Evolutionary conservation across 176 grass and related monocot species (phyloP).

Genomic region (Triticum dicoccoides): DNA sequence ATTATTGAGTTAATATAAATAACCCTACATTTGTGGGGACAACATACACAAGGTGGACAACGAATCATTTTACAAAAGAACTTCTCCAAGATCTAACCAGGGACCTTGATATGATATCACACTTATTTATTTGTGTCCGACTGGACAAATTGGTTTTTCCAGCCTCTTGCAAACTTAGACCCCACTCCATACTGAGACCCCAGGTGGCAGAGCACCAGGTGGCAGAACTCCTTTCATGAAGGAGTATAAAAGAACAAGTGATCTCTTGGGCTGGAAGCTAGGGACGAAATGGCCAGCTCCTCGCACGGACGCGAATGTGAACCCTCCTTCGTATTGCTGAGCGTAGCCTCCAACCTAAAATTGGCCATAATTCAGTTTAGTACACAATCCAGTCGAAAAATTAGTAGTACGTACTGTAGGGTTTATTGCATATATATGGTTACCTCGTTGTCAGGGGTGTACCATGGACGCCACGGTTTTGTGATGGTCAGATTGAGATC

Average conservation of each 20-base stretch:
- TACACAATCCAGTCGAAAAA: not conserved
- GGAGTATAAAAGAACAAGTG: constrained; percentile 28
- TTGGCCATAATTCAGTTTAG: not conserved
- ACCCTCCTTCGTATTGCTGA: constrained; percentile 43
- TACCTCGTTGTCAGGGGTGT: constrained; percentile 40
- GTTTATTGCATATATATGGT: not conserved
- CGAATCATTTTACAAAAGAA: too few relatives aligned
- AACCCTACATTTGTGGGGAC: not conserved
- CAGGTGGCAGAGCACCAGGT: constrained; percentile 14
- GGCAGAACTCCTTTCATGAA: constrained; percentile 27
- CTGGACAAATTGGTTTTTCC: too few relatives aligned
- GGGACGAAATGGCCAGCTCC: constrained; percentile 56
- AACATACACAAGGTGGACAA: too few relatives aligned
- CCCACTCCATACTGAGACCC: not conserved
- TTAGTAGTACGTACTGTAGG: too few relatives aligned
- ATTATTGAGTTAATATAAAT: not conserved
- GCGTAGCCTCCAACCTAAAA: constrained; percentile 51
- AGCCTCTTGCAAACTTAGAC: too few relatives aligned
- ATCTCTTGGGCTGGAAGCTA: constrained; percentile 45
- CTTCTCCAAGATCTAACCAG: too few relatives aligned
- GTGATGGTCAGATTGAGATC: constrained; percentile 31
- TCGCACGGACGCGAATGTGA: constrained; percentile 25
- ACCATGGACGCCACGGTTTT: constrained; percentile 51
- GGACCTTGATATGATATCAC: not conserved
- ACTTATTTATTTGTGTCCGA: not conserved